phyloP scores from a whole-genome alignment of 129 eudicot species.

The Kitagawia praeruptora region DNA sequence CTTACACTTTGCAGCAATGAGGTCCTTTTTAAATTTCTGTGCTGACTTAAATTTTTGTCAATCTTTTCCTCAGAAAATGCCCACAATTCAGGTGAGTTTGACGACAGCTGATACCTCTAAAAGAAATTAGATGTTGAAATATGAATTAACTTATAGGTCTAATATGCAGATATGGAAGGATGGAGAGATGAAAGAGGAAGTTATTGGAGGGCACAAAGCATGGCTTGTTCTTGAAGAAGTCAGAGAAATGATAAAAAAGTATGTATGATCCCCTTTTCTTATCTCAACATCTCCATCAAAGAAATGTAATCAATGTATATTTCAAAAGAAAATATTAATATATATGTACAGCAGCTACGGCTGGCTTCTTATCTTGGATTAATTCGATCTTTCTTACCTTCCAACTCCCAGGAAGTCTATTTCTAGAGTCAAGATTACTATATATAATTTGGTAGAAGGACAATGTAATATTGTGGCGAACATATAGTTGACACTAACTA shows the following conservation, averaged over 20 bases:
- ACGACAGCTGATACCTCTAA: background rate
- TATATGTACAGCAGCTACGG: background rate
- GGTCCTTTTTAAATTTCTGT: background rate
- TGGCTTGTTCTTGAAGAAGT: constrained; percentile 99
- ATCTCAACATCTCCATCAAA: background rate
- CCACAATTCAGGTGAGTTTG: constrained; percentile 83
- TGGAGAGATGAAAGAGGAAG: constrained; percentile 95
- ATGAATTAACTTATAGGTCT: background rate
- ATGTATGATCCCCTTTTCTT: constrained; percentile 27
- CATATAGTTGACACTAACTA: background rate
- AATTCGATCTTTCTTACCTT: background rate
- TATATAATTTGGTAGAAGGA: background rate
- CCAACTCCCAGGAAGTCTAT: background rate
- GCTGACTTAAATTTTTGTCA: constrained; percentile 1
- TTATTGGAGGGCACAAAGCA: constrained; percentile 95
- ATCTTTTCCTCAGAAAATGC: constrained; percentile 72
- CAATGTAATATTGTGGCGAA: background rate
- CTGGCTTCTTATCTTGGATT: background rate
- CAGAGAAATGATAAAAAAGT: constrained; percentile 63
- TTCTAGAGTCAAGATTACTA: background rate
- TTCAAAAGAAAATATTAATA: background rate
- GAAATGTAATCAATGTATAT: background rate
- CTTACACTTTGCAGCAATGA: background rate
- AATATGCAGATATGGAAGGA: constrained; percentile 75
- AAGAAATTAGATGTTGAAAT: background rate